A percentile compares a stretch with the other conserved stretches of the same genome.
These are phyloP conservation scores for Daphne laureola DNA, from an alignment of 441 rosid species.

Conservation along the genomic window DNA sequence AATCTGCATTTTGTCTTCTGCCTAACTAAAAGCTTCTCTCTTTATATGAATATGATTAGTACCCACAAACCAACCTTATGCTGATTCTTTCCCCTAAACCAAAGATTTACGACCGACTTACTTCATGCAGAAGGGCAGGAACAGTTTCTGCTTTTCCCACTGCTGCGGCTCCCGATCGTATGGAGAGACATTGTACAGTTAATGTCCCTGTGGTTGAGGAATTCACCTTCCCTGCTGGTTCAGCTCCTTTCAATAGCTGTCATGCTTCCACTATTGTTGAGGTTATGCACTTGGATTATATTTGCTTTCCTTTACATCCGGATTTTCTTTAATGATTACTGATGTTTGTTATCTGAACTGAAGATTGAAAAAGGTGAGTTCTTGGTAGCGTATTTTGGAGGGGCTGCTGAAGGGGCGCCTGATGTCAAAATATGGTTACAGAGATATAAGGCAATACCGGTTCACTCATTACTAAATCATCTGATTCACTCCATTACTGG, in stretches of 20 bases:
- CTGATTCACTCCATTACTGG: no score
- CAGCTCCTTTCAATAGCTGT: conserved; percentile 72
- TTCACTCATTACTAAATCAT: no score
- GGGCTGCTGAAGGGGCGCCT: conserved; percentile 67
- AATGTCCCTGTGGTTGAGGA: conserved; percentile 37
- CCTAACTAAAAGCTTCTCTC: no score
- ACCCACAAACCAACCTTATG: no score
- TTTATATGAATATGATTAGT: no score
- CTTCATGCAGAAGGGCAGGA: no score
- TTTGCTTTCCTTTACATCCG: neutral
- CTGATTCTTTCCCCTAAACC: no score
- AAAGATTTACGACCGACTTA: no score
- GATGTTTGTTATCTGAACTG: conserved; percentile 13
- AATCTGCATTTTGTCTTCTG: no score
- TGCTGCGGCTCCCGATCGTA: conserved; percentile 13
- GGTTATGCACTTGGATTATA: conserved; percentile 26
- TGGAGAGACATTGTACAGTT: conserved; percentile 20
- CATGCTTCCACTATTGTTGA: conserved; percentile 92
- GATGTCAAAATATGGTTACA: conserved; percentile 91
- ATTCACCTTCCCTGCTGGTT: conserved; percentile 58
- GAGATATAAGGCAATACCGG: conserved; percentile 43
- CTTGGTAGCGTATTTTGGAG: conserved; percentile 81
- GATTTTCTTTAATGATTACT: conserved; percentile 4
- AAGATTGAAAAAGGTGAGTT: conserved; percentile 69
- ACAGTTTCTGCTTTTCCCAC: neutral